Base-by-base conservation (phyloP, 2,329 filamentous ascomycete genomes). In the Aspergillus tubingensis region DNA sequence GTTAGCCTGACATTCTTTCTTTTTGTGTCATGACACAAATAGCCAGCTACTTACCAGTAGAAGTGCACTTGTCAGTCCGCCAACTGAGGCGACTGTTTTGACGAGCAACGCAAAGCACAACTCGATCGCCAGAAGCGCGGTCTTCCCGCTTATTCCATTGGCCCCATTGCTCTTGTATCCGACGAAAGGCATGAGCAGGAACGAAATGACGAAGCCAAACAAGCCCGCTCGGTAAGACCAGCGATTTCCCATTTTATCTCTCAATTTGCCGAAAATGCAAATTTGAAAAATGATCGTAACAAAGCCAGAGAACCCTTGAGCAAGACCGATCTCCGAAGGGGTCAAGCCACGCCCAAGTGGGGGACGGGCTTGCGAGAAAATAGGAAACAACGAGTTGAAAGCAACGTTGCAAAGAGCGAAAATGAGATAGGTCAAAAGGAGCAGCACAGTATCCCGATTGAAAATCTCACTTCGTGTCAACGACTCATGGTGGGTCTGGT, bases 321-420 rank as follows among this genome's bases (percentile, higher is more conserved):
- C 91, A 17, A 96, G 77, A 0, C 95, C 95, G 48, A 98, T 96
- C 61, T 91, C 91, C 59, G 87, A 84, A 0, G 94, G 91, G 0
- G 84, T 84, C 3, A 98, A 81, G 0, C 83, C 82, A 43, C 95
- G 89, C 17, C 95, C 95, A 0, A 88, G 88, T 0, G 95, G 95
- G 0, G 87, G 82, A 0, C 84, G 76, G 0, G 90, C 87, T 57
- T 93, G 88, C 0, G 89, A 91, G 69, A 98, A 99, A 57, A 98
- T 94, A 0, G 95, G 95, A 70, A 96, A 99, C 0, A 99, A 81
- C 17, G 91, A 94, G 77, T 96, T 97, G 83, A 93, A 99, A 3
- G 92, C 92, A 66, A 97, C 92, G 75, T 98, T 98, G 62, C 91
- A 88, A 5, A 99, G 83, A 70, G 97, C 93, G 72, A 98, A 99